Conservation (phyloP, 1,284 basidiomycete species). For the Tilletia caries region DNA sequence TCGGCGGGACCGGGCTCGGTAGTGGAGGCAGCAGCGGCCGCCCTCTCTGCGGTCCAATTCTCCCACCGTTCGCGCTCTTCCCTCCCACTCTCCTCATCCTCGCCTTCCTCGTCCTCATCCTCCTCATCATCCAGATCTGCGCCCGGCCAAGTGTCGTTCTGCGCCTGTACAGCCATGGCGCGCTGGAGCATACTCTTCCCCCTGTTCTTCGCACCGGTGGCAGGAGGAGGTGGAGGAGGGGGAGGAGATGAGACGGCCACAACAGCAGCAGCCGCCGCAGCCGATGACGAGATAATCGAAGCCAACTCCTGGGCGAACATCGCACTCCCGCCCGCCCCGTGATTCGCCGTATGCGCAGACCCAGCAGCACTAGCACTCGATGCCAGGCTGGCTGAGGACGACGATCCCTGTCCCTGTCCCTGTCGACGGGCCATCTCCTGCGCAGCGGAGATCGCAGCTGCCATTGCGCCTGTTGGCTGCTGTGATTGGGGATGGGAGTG, state of each 20-base stretch:
- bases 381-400: neutral
- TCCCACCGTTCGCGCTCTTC: neutral
- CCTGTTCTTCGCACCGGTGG: neutral
- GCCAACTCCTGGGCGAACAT: neutral
- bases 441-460: slow-evolving; percentile 1
- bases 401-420: neutral
- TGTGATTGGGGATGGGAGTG: neutral
- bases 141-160: neutral
- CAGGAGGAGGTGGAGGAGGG: too few species aligned
- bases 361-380: neutral
- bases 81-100: neutral
- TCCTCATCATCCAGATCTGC: neutral
- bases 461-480: neutral
- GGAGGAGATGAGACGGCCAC: too few species aligned
- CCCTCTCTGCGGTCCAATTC: too few species aligned
- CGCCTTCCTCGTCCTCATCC: neutral
- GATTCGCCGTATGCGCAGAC: neutral
- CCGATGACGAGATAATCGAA: neutral
- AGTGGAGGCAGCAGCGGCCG: too few species aligned
- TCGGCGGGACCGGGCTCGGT: too few species aligned
- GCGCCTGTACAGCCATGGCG: neutral
- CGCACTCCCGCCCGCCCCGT: neutral
- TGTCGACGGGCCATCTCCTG: slow-evolving; percentile 2
- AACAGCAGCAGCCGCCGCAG: neutral
- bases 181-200: neutral